These are phyloP conservation scores for Gossypium schwendimanii DNA, from an alignment of 441 rosid genomes.

Conservation along the genomic window DNA sequence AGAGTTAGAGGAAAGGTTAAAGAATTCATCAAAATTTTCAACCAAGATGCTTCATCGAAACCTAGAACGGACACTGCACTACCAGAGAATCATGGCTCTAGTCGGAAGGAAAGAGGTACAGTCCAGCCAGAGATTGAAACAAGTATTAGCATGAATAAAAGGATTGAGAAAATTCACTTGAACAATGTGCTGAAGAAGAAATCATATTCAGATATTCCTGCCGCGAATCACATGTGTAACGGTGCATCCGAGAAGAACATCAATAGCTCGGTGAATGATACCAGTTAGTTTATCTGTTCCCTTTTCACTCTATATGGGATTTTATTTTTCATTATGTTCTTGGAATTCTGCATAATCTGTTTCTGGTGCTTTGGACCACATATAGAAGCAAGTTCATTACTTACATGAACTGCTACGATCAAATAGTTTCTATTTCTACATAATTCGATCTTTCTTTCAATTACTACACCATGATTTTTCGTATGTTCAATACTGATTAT, in stretches of 20 bases:
- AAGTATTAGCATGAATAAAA: constrained; percentile 19
- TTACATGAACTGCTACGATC: not conserved
- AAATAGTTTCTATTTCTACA: not conserved
- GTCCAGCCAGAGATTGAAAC: constrained; percentile 21
- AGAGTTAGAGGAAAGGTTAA: constrained; percentile 60
- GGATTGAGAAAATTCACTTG: constrained; percentile 23
- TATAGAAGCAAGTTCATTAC: not conserved
- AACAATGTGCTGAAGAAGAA: constrained; percentile 20
- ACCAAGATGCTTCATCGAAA: constrained; percentile 43
- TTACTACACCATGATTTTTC: not conserved
- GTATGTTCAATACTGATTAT: not conserved
- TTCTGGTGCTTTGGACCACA: not conserved
- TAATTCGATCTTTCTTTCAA: not conserved
- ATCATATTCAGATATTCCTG: constrained; percentile 19
- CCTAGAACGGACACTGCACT: constrained; percentile 16
- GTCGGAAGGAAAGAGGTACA: constrained; percentile 32
- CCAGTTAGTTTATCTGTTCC: constrained; percentile 34
- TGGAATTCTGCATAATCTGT: not conserved
- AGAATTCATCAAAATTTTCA: constrained; percentile 70
- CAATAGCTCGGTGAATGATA: constrained; percentile 22
- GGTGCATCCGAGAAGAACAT: constrained; percentile 22
- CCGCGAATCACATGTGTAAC: constrained; percentile 10
- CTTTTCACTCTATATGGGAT: not conserved
- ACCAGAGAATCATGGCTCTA: constrained; percentile 33
- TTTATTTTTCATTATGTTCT: not conserved